Evolutionary conservation across 2,329 filamentous ascomycete species (phyloP).

Genomic region (Volutella citrinella): DNA sequence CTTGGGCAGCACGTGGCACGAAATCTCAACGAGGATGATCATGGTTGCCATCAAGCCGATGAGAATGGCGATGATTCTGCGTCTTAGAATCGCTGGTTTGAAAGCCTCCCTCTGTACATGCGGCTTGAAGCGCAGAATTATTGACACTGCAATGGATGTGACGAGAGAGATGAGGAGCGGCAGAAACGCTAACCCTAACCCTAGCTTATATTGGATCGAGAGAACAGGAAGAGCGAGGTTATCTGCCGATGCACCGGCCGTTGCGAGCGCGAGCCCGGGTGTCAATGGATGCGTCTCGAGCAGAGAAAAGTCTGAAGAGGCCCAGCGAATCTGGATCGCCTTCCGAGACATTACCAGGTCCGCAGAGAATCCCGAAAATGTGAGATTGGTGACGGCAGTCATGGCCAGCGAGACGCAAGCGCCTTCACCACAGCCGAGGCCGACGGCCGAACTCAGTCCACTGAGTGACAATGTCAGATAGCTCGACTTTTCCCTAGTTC

Average conservation of each 20-base stretch:
- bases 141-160: not conserved
- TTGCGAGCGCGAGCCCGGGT: not conserved
- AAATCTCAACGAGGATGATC: constrained; percentile 2
- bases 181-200: constrained; percentile 1
- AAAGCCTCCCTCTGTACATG: too few relatives aligned
- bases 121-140: not conserved
- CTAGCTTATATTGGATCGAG: not conserved
- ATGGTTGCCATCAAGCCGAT: constrained; percentile 1
- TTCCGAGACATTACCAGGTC: constrained; percentile 1
- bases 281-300: constrained; percentile 3
- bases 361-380: constrained; percentile 1
- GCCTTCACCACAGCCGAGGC: not conserved
- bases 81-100: constrained; percentile 1
- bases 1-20: not conserved
- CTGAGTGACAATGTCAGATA: too few relatives aligned
- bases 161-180: not conserved
- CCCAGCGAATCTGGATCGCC: constrained; percentile 1
- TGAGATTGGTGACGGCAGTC: not conserved
- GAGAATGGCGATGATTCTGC: not conserved
- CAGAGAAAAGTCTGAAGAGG: not conserved
- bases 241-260: not conserved
- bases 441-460: not conserved
- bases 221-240: not conserved
- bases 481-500: too few relatives aligned
- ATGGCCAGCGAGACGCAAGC: not conserved